phyloP scores from a whole-genome alignment of 2,329 filamentous ascomycete genomes.

The Hypoxylon sp. region DNA sequence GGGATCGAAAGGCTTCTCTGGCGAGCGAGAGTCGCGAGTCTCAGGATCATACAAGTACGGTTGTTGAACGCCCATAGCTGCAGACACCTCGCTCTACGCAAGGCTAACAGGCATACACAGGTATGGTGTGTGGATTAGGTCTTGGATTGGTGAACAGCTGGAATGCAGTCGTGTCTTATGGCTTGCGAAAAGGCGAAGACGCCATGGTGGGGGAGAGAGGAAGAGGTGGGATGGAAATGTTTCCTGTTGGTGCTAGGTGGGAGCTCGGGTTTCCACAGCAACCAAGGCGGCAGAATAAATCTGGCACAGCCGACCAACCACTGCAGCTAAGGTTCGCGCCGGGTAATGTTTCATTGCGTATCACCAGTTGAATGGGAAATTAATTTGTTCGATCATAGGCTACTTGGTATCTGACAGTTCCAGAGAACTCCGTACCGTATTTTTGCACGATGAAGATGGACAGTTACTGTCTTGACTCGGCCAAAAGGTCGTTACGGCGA shows the following conservation, averaged over 20 bases:
- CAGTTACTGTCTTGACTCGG: background rate
- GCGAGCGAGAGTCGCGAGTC: conserved; percentile 38
- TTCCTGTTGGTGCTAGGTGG: background rate
- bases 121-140: conserved; percentile 10
- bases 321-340: background rate
- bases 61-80: conserved; percentile 42
- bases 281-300: conserved; percentile 30
- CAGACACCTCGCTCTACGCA: conserved; percentile 30
- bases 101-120: conserved; percentile 33
- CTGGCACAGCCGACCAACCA: background rate
- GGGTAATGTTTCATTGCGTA: conserved; percentile 3
- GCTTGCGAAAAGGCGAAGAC: conserved; percentile 15
- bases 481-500: conserved; percentile 24
- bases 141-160: conserved; percentile 20
- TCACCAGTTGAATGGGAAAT: background rate
- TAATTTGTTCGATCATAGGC: conserved; percentile 9
- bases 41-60: conserved; percentile 45
- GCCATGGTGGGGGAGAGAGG: conserved; percentile 18
- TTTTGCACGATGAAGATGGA: too few relatives aligned
- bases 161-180: conserved; percentile 31
- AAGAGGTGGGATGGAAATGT: conserved; percentile 11
- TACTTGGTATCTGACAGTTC: conserved; percentile 1
- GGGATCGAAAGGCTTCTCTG: conserved; percentile 65
- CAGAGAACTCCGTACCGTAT: conserved; percentile 2
- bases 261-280: conserved; percentile 40